Conservation (phyloP, 805 yeast species). For the Zygosaccharomyces siamensis region DNA sequence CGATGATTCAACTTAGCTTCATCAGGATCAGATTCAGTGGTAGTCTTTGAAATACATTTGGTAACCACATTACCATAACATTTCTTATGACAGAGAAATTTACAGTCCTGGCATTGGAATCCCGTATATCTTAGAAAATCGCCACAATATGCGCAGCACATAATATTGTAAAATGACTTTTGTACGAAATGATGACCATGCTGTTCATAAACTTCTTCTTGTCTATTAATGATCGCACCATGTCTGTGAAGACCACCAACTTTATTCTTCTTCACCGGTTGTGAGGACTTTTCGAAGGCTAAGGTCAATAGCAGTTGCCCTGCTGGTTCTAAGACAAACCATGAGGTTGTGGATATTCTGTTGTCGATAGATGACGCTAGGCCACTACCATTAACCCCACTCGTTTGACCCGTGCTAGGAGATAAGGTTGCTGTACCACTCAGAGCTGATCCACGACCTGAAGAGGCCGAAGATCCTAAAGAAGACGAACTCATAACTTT, state of each 20-base stretch:
- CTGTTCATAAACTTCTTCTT: slow-evolving; percentile 82
- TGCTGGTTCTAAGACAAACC: slow-evolving; percentile 91
- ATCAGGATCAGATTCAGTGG: slow-evolving; percentile 63
- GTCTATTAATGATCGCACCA: slow-evolving; percentile 94
- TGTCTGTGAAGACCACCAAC: slow-evolving; percentile 83
- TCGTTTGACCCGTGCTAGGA: slow-evolving; percentile 3
- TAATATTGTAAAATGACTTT: slow-evolving; percentile 89
- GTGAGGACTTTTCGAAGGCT: slow-evolving; percentile 68
- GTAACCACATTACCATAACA: slow-evolving; percentile 78
- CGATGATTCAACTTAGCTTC: slow-evolving; percentile 87
- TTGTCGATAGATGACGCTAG: slow-evolving; percentile 3
- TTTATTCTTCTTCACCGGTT: slow-evolving; percentile 41
- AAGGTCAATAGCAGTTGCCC: slow-evolving; percentile 80
- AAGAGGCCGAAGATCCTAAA: slow-evolving; percentile 16
- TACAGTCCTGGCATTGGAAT: slow-evolving; percentile 80
- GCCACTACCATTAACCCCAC: not conserved
- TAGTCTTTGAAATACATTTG: slow-evolving; percentile 74
- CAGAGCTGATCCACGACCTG: slow-evolving; percentile 14
- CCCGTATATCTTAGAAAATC: slow-evolving; percentile 89
- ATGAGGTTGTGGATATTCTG: slow-evolving; percentile 54
- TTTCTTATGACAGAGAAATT: slow-evolving; percentile 72
- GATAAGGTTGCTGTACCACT: slow-evolving; percentile 12
- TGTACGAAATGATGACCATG: slow-evolving; percentile 97
- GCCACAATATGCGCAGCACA: slow-evolving; percentile 97
- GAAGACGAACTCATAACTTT: slow-evolving; percentile 35